Percentiles rank a stretch among this genome's conserved stretches.
Conservation (phyloP, 2,329 filamentous ascomycete species). For the Chrysosphaeria jannelii region DNA sequence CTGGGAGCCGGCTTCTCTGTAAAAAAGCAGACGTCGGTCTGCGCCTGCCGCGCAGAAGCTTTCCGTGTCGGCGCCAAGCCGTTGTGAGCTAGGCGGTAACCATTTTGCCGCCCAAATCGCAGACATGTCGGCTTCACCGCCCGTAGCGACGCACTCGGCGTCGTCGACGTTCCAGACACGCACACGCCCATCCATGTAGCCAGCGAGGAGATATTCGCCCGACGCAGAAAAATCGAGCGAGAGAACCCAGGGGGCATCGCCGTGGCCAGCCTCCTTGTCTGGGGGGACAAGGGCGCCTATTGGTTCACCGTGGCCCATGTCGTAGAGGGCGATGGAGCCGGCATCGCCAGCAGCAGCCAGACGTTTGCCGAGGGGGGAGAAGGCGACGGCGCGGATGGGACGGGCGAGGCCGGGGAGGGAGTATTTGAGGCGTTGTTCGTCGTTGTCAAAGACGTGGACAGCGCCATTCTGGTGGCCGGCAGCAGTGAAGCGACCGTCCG, state of each 20-base stretch:
- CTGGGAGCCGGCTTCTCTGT: slow-evolving; percentile 32
- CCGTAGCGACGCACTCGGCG: slow-evolving; percentile 63
- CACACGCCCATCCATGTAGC: slow-evolving; percentile 72
- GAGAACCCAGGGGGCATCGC: slow-evolving; percentile 60
- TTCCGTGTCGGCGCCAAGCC: slow-evolving; percentile 15
- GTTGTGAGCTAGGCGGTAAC: slow-evolving; percentile 34
- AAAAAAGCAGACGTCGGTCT: slow-evolving; percentile 49
- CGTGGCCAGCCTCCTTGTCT: slow-evolving; percentile 12
- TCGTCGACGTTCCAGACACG: slow-evolving; percentile 88
- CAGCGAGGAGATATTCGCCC: slow-evolving; percentile 71
- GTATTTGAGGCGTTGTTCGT: slow-evolving; percentile 57
- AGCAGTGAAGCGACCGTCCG: slow-evolving; percentile 60
- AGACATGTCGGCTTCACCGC: slow-evolving; percentile 64
- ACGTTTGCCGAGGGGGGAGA: slow-evolving; percentile 60
- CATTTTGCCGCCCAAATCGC: slow-evolving; percentile 61
- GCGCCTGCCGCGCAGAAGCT: slow-evolving; percentile 56
- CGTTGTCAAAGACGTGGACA: slow-evolving; percentile 86
- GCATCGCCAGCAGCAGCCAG: slow-evolving; percentile 79
- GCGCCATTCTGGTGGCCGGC: slow-evolving; percentile 80
- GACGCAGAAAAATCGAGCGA: slow-evolving; percentile 79
- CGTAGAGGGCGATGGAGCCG: slow-evolving; percentile 68
- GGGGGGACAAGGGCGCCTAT: slow-evolving; percentile 38
- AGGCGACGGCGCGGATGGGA: slow-evolving; percentile 57
- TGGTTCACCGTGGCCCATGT: slow-evolving; percentile 75
- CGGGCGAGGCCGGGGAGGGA: slow-evolving; percentile 67